A percentile compares a stretch with the other conserved stretches of the same genome.
phyloP scores from a whole-genome alignment of 1,284 basidiomycete genomes.

The Omphalotus olearius region DNA sequence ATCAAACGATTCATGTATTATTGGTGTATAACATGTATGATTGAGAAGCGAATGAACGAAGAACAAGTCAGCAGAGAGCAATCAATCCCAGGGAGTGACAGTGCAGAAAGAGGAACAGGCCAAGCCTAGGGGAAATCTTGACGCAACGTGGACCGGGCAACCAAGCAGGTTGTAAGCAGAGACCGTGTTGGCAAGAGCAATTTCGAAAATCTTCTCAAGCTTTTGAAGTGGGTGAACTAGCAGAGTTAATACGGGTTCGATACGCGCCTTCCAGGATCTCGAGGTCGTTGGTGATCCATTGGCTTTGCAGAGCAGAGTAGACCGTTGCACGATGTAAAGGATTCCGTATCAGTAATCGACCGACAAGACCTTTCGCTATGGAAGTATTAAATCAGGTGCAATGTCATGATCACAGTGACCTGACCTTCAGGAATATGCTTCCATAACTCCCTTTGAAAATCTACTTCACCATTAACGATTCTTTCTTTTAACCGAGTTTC shows the following conservation, averaged over 20 bases:
- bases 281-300: conserved; percentile 62
- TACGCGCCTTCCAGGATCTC: conserved; percentile 58
- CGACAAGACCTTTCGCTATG: conserved; percentile 54
- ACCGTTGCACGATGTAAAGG: conserved; percentile 57
- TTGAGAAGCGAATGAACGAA: background rate
- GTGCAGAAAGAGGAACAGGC: no score
- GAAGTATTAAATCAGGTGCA: background rate
- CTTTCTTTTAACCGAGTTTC: conserved; percentile 62
- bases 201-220: background rate
- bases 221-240: conserved; percentile 8
- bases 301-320: conserved; percentile 48
- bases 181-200: background rate
- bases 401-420: conserved; percentile 17
- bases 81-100: no score
- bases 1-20: background rate
- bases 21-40: background rate
- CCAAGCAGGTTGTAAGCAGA: background rate
- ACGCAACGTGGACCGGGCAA: background rate
- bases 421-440: conserved; percentile 52
- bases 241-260: conserved; percentile 41
- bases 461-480: conserved; percentile 58
- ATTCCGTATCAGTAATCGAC: conserved; percentile 53
- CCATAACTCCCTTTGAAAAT: conserved; percentile 56
- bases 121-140: no score
- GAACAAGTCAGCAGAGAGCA: background rate